Evolutionary conservation across 2,329 filamentous ascomycete genomes (phyloP).

Genomic region (Fusarium napiforme): DNA sequence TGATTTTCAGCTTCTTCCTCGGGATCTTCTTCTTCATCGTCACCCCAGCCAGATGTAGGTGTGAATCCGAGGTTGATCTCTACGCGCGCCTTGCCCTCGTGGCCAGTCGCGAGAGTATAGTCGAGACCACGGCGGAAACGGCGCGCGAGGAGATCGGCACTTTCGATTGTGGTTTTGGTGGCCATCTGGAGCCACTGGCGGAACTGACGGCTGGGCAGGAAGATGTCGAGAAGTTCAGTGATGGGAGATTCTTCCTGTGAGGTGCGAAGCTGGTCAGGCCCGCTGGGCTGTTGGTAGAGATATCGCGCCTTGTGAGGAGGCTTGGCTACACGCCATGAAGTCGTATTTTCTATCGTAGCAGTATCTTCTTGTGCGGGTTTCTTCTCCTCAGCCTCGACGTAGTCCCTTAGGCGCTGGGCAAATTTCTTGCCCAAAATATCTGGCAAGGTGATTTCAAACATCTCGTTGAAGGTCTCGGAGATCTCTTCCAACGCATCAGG

Average conservation of each 20-base stretch:
- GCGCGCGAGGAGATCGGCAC: constrained; percentile 81
- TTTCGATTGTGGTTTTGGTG: constrained; percentile 78
- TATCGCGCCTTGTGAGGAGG: constrained; percentile 97
- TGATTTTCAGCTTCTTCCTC: constrained; percentile 49
- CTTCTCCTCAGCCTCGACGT: constrained; percentile 74
- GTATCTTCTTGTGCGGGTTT: constrained; percentile 58
- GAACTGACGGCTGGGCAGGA: constrained; percentile 88
- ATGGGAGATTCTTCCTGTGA: constrained; percentile 66
- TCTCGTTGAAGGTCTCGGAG: constrained; percentile 80
- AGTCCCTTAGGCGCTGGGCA: constrained; percentile 73
- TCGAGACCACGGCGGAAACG: constrained; percentile 88
- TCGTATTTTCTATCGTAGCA: constrained; percentile 66
- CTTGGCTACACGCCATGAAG: constrained; percentile 78
- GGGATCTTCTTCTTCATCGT: constrained; percentile 64
- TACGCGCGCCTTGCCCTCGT: constrained; percentile 79
- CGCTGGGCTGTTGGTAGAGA: constrained; percentile 76
- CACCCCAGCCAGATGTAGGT: constrained; percentile 86
- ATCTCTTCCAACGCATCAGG: constrained; percentile 90
- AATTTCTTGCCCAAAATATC: constrained; percentile 84
- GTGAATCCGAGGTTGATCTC: constrained; percentile 91
- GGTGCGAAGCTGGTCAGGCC: constrained; percentile 50
- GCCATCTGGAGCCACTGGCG: constrained; percentile 88
- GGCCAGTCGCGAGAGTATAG: constrained; percentile 91
- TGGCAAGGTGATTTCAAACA: constrained; percentile 85
- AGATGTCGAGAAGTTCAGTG: constrained; percentile 80